Evolutionary conservation across 352 stramenopile genomes (phyloP), one percentile per base, ranked within the genome.

Genomic region (Pythium graminicola): DNA sequence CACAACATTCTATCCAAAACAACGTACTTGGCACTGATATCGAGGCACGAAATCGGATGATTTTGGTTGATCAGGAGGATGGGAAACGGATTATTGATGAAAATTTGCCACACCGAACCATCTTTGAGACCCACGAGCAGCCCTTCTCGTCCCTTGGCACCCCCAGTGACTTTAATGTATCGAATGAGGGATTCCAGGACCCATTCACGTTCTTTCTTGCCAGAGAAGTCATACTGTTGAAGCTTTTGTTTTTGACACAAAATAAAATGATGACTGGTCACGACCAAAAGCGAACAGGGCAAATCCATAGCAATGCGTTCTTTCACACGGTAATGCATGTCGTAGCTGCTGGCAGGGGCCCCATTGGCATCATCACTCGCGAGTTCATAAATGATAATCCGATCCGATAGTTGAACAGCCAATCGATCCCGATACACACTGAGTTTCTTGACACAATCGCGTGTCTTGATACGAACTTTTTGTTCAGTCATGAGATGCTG

Each of bases 401-500:
- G 81, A 50, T 98, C 90, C 17, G 86, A 93, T 32, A 98, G 73
- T 65, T 97, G 93, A 22, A 98, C 89, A 0, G 93, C 93, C 6
- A 98, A 71, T 3, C 89, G 79, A 49, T 97, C 85, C 43, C 77
- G 84, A 60, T 97, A 98, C 4, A 98, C 72, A 13, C 88, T 93
- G 31, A 98, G 82, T 62, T 97, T 95, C 64, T 96, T 93, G 58
- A 98, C 89, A 54, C 90, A 95, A 63, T 98, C 93, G n/a, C 86
- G 75, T 4, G 81, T 97, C 65, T 96, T 96, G 65, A 98, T 98
- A 41, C 85, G 78, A 46, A 97, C 91, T 60, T 97, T 96, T 57
- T 97, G 86, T 61, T 98, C 91, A 16, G 87, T 97, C 66, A 96
- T 84, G 27, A 98, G 69, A 63, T 98, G 90, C 73, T 98, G 89